phyloP scores from a whole-genome alignment of 169 alveolate species.

The Condylostoma magnum region DNA sequence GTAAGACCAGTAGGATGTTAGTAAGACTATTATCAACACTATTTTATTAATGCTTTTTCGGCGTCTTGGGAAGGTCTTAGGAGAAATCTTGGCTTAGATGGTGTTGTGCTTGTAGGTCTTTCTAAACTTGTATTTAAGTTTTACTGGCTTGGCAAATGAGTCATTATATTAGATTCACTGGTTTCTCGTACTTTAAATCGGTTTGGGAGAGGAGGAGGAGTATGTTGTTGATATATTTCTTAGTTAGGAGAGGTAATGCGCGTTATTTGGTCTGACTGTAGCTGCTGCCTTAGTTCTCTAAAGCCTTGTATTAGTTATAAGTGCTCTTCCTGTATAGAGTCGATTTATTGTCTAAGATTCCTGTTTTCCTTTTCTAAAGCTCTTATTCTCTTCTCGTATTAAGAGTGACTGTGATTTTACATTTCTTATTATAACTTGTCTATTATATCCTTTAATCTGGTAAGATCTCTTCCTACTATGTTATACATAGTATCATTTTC shows the following conservation, averaged over 20 bases:
- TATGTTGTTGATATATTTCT: too few relatives aligned
- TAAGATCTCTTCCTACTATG: neutral
- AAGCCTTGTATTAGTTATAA: neutral
- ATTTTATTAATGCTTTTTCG: neutral
- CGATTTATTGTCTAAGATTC: neutral
- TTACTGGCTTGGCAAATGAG: too few relatives aligned
- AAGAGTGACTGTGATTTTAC: neutral
- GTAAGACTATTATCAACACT: constrained; percentile 2
- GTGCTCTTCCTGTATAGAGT: constrained; percentile 1
- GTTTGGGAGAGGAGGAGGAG: too few relatives aligned
- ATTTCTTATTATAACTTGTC: neutral
- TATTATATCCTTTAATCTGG: neutral
- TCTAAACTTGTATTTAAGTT: neutral
- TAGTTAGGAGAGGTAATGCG: too few relatives aligned
- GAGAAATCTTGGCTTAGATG: neutral
- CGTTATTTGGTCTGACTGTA: too few relatives aligned
- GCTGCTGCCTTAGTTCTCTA: too few relatives aligned
- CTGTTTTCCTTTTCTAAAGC: constrained; percentile 9
- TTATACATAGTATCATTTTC: neutral
- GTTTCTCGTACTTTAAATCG: too few relatives aligned
- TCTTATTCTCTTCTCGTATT: constrained; percentile 4
- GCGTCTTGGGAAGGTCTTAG: neutral
- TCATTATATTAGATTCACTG: too few relatives aligned
- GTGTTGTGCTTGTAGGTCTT: neutral
- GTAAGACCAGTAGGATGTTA: constrained; percentile 77